Percentiles rank a stretch among this genome's conserved stretches.
phyloP scores from a whole-genome alignment of 768 basidiomycete genomes.

The Amanita polypyramis region DNA sequence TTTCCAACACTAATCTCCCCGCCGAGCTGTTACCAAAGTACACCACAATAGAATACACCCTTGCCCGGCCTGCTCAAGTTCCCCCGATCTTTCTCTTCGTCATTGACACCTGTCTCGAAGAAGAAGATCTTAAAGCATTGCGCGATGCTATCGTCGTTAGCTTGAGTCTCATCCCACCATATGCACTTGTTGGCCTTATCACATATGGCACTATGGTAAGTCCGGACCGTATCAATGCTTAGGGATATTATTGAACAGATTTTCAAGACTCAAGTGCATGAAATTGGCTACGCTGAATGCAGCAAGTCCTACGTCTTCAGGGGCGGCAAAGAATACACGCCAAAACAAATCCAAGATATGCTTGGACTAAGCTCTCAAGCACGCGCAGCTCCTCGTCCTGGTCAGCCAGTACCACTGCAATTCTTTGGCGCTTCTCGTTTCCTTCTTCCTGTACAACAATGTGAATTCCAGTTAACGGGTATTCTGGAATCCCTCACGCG shows the following conservation, averaged over 20 bases:
- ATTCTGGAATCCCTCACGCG: constrained; percentile 80
- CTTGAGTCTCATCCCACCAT: constrained; percentile 86
- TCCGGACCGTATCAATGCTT: constrained; percentile 12
- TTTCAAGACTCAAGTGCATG: constrained; percentile 91
- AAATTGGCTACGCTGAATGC: constrained; percentile 93
- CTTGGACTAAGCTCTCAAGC: constrained; percentile 74
- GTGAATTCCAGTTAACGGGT: constrained; percentile 92
- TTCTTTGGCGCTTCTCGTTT: constrained; percentile 84
- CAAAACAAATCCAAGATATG: constrained; percentile 98
- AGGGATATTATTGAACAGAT: background rate
- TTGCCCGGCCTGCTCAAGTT: constrained; percentile 79
- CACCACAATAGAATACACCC: constrained; percentile 99
- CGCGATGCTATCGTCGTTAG: constrained; percentile 93
- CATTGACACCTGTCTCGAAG: constrained; percentile 92
- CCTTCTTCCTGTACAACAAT: constrained; percentile 82
- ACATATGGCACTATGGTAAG: constrained; percentile 94
- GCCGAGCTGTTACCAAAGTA: constrained; percentile 95
- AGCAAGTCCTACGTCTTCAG: constrained; percentile 99
- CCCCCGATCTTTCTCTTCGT: constrained; percentile 97
- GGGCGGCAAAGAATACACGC: constrained; percentile 90
- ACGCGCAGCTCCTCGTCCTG: constrained; percentile 79
- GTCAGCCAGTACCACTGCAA: constrained; percentile 71
- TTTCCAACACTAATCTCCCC: constrained; percentile 92
- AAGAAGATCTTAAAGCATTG: constrained; percentile 92
- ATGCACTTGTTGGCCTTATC: constrained; percentile 90